Conservation (phyloP, 78 protist genomes). For the Dictyostelium intermedium region DNA sequence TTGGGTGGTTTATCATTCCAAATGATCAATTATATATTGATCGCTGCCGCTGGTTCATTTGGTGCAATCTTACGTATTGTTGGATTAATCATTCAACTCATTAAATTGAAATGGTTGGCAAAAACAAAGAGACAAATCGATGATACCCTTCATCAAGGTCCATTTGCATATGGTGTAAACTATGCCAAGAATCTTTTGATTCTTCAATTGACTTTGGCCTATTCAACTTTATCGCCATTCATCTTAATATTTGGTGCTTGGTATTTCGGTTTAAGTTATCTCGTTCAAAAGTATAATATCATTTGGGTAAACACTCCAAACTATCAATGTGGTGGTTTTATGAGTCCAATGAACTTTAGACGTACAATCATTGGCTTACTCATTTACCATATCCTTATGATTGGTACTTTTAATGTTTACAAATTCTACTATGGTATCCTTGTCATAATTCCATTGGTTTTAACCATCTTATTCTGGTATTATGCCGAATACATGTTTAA, state of each 20-base stretch:
- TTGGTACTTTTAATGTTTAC: constrained; percentile 74
- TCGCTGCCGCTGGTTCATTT: constrained; percentile 38
- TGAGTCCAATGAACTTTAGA: constrained; percentile 36
- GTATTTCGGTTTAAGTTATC: constrained; percentile 49
- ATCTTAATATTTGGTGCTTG: constrained; percentile 65
- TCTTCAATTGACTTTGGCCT: constrained; percentile 45
- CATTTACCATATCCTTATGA: constrained; percentile 74
- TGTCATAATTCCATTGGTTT: constrained; percentile 9
- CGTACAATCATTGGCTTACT: constrained; percentile 28
- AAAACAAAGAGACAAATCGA: constrained; percentile 58
- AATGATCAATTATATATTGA: constrained; percentile 70
- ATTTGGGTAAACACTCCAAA: constrained; percentile 65
- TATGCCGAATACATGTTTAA: not conserved
- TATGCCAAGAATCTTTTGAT: constrained; percentile 32
- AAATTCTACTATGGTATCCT: constrained; percentile 55
- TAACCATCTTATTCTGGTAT: not conserved
- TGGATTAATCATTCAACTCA: not conserved
- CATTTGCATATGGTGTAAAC: constrained; percentile 9
- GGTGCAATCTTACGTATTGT: not conserved
- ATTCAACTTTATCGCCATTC: constrained; percentile 67
- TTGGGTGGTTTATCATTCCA: constrained; percentile 58
- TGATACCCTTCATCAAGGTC: not conserved
- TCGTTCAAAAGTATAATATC: constrained; percentile 63
- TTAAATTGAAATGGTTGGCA: constrained; percentile 16
- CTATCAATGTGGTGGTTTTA: constrained; percentile 59